phyloP scores from a whole-genome alignment of 371 early-diverging fungal species.

The Zancudomyces culisetae region DNA sequence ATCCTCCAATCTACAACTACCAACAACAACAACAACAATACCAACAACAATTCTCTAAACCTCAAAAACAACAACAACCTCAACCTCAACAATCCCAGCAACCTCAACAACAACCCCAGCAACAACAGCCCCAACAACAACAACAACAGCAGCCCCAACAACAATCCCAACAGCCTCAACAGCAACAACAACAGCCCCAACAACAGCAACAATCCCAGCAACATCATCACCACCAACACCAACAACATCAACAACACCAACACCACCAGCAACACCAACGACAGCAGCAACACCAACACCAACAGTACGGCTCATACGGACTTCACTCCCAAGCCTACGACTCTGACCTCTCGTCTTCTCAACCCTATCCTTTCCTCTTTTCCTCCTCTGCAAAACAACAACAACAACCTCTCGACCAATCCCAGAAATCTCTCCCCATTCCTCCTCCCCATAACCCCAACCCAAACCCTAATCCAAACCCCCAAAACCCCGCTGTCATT shows the following conservation, averaged over 20 bases:
- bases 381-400: no score
- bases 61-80: slow-evolving; percentile 12
- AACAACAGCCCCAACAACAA: slow-evolving; percentile 7
- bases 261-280: slow-evolving; percentile 1
- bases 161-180: slow-evolving; percentile 11
- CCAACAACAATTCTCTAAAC: slow-evolving; percentile 16
- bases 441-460: slow-evolving; percentile 2
- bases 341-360: neutral
- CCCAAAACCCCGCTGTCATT: slow-evolving; percentile 10
- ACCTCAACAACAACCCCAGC: slow-evolving; percentile 34
- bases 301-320: neutral
- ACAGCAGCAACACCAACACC: neutral
- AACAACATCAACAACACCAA: slow-evolving; percentile 1
- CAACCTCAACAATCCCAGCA: slow-evolving; percentile 10
- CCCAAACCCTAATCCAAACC: neutral
- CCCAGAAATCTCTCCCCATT: neutral
- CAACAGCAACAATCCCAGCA: slow-evolving; percentile 3
- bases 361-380: neutral
- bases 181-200: slow-evolving; percentile 4
- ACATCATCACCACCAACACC: neutral
- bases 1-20: slow-evolving; percentile 32
- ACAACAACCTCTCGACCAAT: neutral
- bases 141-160: slow-evolving; percentile 12
- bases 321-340: neutral
- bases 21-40: slow-evolving; percentile 41